Percentiles rank a stretch among this genome's conserved stretches.
These are phyloP conservation scores for Hyaloscypha variabilis DNA, from an alignment of 495 filamentous ascomycete species.

Conservation along the genomic window DNA sequence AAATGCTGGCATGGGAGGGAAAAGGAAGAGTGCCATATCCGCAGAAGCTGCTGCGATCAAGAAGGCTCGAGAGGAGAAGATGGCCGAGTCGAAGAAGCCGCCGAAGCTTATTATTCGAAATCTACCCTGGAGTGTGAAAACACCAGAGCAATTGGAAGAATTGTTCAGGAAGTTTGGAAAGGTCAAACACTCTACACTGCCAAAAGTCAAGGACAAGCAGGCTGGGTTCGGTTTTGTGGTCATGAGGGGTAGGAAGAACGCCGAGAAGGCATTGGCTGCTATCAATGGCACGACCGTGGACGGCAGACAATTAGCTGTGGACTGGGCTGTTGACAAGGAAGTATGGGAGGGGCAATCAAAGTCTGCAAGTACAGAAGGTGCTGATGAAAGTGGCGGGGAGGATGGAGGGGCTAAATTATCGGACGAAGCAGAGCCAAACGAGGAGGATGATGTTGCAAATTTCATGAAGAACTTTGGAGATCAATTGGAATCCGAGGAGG, in stretches of 20 bases:
- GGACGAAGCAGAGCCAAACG: constrained; percentile 40
- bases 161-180: constrained; percentile 89
- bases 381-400: constrained; percentile 24
- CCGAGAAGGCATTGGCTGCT: constrained; percentile 80
- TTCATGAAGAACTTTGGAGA: constrained; percentile 40
- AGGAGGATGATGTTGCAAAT: constrained; percentile 47
- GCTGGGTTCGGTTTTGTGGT: constrained; percentile 93
- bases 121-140: constrained; percentile 93
- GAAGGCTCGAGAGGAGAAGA: constrained; percentile 55
- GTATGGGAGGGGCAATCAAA: constrained; percentile 68
- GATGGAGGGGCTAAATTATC: constrained; percentile 31
- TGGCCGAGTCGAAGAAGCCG: constrained; percentile 56
- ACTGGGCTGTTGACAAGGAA: constrained; percentile 94
- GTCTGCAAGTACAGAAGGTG: constrained; percentile 14
- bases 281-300: constrained; percentile 91
- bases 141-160: constrained; percentile 71
- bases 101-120: constrained; percentile 94
- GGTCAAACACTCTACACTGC: constrained; percentile 78
- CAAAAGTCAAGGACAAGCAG: constrained; percentile 68
- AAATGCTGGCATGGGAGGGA: constrained; percentile 42
- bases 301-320: constrained; percentile 83
- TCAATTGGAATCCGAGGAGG: constrained; percentile 48
- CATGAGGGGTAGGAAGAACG: constrained; percentile 85
- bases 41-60: constrained; percentile 54
- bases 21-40: constrained; percentile 50